phyloP scores from a whole-genome alignment of 169 alveolate genomes.

The Eimeria necatrix region DNA sequence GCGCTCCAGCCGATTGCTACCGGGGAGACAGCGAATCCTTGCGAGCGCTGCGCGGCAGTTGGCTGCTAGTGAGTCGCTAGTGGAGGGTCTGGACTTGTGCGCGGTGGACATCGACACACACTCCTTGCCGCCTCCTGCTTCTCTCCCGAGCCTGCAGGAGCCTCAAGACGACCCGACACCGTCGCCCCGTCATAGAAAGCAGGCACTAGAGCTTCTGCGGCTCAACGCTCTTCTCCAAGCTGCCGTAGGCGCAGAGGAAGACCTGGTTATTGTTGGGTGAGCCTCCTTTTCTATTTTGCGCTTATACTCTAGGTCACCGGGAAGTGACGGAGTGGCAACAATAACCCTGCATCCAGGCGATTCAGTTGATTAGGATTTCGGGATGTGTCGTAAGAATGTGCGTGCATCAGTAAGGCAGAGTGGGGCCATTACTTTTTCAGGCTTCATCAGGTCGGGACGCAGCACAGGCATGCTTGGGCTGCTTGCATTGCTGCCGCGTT shows the following conservation, averaged over 20 bases:
- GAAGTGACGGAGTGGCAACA: too few species aligned
- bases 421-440: background rate
- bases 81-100: constrained; percentile 37
- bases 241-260: constrained; percentile 63
- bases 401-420: too few species aligned
- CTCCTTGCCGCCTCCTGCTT: constrained; percentile 53
- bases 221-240: constrained; percentile 62
- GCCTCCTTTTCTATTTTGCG: background rate
- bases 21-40: constrained; percentile 47
- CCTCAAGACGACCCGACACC: background rate
- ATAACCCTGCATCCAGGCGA: too few species aligned
- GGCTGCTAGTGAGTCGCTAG: constrained; percentile 54
- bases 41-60: constrained; percentile 49
- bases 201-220: constrained; percentile 35
- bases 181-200: background rate
- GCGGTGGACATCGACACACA: constrained; percentile 68
- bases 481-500: constrained; percentile 65
- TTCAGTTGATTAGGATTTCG: too few species aligned
- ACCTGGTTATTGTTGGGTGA: constrained; percentile 48
- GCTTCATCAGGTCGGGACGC: constrained; percentile 61
- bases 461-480: constrained; percentile 63
- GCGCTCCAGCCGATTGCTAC: constrained; percentile 6
- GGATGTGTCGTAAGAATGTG: too few species aligned
- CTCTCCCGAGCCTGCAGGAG: background rate
- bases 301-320: too few species aligned